A percentile compares a stretch with the other conserved stretches of the same genome.
phyloP scores from a whole-genome alignment of 345 rosid genomes.

The Ceriops tagal region DNA sequence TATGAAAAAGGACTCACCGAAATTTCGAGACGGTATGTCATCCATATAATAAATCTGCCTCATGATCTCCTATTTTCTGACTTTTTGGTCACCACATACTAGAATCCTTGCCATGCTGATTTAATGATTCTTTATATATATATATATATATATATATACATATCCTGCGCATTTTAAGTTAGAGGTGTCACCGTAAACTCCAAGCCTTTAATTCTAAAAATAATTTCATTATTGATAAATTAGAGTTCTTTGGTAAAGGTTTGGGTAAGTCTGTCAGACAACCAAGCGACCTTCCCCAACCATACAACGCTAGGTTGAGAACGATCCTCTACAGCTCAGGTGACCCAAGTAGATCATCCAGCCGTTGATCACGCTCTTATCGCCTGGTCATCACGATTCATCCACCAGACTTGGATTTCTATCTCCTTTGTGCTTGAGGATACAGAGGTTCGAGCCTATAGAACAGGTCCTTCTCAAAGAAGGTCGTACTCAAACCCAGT shows the following conservation, averaged over 20 bases:
- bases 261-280: conserved; percentile 16
- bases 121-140: conserved; percentile 2
- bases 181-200: not conserved
- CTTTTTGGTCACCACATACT: conserved; percentile 8
- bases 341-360: rapidly evolving
- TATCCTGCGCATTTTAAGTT: conserved; percentile 7
- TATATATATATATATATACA: not conserved
- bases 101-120: conserved; percentile 30
- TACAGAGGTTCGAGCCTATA: conserved; percentile 19
- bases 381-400: not conserved
- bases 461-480: conserved; percentile 24
- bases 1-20: too few species aligned
- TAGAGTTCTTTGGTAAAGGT: too few species aligned
- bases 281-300: conserved; percentile 3
- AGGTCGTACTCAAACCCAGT: not conserved
- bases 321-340: not conserved
- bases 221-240: too few species aligned
- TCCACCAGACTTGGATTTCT: conserved; percentile 21
- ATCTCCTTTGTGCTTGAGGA: conserved; percentile 13
- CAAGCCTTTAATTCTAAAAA: too few species aligned
- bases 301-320: not conserved
- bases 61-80: not conserved
- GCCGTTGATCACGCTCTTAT: conserved; percentile 20
- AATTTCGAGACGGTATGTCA: not conserved
- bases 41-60: conserved; percentile 4